Conservation (phyloP, 2,329 filamentous ascomycete species). For the Claviceps humidiphila region DNA sequence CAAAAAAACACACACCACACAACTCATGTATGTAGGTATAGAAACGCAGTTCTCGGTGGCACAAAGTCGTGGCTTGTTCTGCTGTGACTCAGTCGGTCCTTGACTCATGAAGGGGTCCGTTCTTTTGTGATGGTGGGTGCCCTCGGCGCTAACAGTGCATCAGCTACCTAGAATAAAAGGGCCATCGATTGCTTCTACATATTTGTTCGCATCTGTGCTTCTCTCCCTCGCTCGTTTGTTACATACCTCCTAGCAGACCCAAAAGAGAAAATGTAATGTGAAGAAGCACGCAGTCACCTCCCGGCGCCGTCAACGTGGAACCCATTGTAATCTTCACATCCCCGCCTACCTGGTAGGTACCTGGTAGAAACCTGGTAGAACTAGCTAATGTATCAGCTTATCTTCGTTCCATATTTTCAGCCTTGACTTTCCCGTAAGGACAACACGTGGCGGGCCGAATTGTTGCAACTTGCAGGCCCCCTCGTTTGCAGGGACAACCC, state of each 20-base stretch:
- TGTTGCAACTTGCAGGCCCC: neutral
- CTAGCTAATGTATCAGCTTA: too few relatives aligned
- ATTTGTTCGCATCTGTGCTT: too few relatives aligned
- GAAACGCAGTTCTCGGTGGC: slow-evolving; percentile 1
- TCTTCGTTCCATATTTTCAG: neutral
- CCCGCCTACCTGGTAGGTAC: too few relatives aligned
- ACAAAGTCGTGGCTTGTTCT: slow-evolving; percentile 4
- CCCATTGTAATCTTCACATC: too few relatives aligned
- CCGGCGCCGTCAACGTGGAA: too few relatives aligned
- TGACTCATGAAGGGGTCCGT: neutral
- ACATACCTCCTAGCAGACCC: too few relatives aligned
- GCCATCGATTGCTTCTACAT: too few relatives aligned
- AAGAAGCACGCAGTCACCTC: too few relatives aligned
- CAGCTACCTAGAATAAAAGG: too few relatives aligned
- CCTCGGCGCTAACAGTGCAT: neutral
- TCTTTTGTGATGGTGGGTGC: neutral
- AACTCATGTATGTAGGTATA: neutral
- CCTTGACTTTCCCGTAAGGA: neutral
- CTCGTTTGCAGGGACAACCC: neutral
- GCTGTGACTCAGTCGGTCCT: neutral
- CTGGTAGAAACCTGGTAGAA: too few relatives aligned
- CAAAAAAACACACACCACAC: neutral
- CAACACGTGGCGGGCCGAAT: slow-evolving; percentile 4
- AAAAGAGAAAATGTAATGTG: too few relatives aligned
- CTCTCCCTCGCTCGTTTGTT: too few relatives aligned